These are phyloP conservation scores for Fusarium protoensiforme DNA, from an alignment of 2,329 filamentous ascomycete species.

Conservation along the genomic window DNA sequence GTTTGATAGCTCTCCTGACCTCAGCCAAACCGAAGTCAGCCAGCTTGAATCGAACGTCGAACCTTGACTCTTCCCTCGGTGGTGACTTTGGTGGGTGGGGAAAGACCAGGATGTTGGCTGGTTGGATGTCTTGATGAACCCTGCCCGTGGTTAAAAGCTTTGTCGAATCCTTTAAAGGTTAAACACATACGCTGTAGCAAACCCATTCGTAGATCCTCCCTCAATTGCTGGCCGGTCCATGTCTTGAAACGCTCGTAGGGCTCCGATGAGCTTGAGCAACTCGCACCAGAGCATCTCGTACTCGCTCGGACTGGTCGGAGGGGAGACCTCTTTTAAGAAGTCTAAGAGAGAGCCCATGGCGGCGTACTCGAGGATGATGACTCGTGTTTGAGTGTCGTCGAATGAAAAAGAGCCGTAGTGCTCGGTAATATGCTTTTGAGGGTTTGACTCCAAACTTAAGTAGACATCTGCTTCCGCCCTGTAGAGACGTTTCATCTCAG, in stretches of 20 bases:
- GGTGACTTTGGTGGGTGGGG: background rate
- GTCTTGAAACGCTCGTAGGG: background rate
- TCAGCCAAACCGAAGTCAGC: constrained; percentile 19
- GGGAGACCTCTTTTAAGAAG: background rate
- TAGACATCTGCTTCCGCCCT: constrained; percentile 1
- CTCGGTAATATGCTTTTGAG: background rate
- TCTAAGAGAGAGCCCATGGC: background rate
- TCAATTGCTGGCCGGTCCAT: background rate
- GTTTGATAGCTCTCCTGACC: background rate
- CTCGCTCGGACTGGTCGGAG: background rate
- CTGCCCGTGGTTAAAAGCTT: background rate
- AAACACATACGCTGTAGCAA: background rate
- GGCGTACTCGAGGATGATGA: constrained; percentile 16
- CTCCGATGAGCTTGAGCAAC: no score
- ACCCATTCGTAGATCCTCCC: background rate
- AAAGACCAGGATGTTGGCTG: constrained; percentile 24
- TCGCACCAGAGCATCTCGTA: background rate
- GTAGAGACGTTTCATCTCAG: background rate
- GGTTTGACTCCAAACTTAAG: background rate
- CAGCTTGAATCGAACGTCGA: constrained; percentile 6
- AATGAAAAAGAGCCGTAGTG: constrained; percentile 11
- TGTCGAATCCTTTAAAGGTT: no score
- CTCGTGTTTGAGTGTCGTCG: background rate
- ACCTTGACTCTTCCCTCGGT: background rate
- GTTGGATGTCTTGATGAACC: constrained; percentile 23